Conservation (phyloP, 176 grass and related monocot genomes). For the Musa beccarii region DNA sequence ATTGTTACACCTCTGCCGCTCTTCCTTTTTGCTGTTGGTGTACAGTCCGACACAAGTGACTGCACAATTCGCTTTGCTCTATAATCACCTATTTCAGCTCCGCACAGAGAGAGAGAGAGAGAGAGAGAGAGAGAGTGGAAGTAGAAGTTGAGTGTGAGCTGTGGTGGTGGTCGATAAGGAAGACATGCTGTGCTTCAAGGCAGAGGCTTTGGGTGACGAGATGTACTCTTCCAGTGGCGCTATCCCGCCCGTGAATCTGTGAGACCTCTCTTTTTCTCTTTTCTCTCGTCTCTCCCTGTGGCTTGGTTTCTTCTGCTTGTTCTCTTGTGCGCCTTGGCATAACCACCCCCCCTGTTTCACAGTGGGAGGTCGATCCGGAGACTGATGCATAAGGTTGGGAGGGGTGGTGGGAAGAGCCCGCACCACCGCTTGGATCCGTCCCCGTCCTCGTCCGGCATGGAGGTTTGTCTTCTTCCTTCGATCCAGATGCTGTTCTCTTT, state of each 20-base stretch:
- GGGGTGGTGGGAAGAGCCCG: slow-evolving; percentile 21
- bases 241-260: slow-evolving; percentile 21
- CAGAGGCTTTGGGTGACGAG: slow-evolving; percentile 29
- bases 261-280: slow-evolving; percentile 2
- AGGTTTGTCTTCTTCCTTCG: slow-evolving; percentile 12
- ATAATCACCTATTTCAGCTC: neutral
- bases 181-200: slow-evolving; percentile 41
- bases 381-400: slow-evolving; percentile 37
- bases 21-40: no score
- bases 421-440: neutral
- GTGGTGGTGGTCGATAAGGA: neutral
- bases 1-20: neutral
- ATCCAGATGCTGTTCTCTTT: neutral
- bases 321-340: slow-evolving; percentile 4
- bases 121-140: no score
- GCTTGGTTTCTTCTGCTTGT: neutral
- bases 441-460: slow-evolving; percentile 31
- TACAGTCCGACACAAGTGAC: neutral
- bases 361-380: slow-evolving; percentile 65
- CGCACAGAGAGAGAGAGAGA: neutral
- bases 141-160: neutral
- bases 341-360: neutral
- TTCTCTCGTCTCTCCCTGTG: neutral
- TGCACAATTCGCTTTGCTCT: neutral
- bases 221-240: slow-evolving; percentile 39